phyloP scores from a whole-genome alignment of 148 eudicot genomes.

The Dysphania ambrosioides region DNA sequence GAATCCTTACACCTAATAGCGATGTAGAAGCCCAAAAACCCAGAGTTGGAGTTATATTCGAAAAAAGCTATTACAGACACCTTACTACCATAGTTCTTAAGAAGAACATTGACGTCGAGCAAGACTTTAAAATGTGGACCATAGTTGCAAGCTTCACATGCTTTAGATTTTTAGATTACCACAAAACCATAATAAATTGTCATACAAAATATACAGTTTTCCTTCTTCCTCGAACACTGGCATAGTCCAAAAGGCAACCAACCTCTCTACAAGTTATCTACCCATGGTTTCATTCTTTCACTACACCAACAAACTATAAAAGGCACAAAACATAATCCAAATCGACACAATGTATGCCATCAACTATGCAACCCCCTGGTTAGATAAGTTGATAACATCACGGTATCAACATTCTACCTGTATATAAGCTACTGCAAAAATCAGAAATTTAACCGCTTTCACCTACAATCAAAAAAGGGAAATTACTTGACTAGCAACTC shows the following conservation, averaged over 20 bases:
- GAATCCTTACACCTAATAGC: background rate
- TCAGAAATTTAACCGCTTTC: background rate
- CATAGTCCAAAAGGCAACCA: background rate
- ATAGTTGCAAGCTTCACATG: background rate
- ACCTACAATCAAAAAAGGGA: background rate
- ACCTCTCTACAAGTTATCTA: background rate
- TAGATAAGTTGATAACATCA: background rate
- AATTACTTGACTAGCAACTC: background rate
- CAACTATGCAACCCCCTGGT: background rate
- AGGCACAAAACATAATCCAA: background rate
- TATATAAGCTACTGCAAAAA: background rate
- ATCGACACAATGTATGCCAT: background rate
- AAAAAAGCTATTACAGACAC: background rate
- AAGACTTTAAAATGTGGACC: background rate
- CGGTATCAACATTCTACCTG: background rate
- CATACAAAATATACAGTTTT: background rate
- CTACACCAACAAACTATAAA: background rate
- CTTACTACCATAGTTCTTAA: background rate
- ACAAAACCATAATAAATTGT: background rate
- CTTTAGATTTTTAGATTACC: no score
- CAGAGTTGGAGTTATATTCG: background rate
- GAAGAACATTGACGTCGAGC: background rate
- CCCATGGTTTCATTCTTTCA: background rate
- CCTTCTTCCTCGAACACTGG: background rate
- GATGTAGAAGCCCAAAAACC: background rate